These are phyloP conservation scores for Globisporangium irregulare DNA, from an alignment of 352 stramenopile genomes.

Conservation along the genomic window DNA sequence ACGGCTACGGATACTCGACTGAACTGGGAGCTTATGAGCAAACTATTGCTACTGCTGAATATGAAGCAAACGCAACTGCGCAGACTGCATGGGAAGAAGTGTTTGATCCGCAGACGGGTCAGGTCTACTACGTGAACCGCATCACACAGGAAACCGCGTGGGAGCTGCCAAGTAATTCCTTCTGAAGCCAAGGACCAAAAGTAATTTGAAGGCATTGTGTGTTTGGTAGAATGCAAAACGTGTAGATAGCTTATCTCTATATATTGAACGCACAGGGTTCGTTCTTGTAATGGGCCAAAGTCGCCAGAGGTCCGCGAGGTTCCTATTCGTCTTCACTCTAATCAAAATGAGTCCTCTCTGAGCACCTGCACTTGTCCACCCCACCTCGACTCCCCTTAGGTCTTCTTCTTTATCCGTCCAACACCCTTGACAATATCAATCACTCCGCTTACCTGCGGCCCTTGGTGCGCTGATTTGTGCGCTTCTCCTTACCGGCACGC, in stretches of 20 bases:
- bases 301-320: too few species aligned
- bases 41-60: not conserved
- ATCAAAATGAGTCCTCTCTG: not conserved
- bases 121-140: conserved; percentile 66
- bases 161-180: conserved; percentile 22
- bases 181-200: not conserved
- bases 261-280: conserved; percentile 16
- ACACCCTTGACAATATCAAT: not conserved
- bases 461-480: conserved; percentile 49
- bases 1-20: not conserved
- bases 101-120: conserved; percentile 48
- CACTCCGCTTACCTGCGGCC: conserved; percentile 32
- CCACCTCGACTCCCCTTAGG: not conserved
- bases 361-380: not conserved
- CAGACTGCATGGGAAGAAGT: conserved; percentile 55
- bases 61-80: not conserved
- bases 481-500: conserved; percentile 56
- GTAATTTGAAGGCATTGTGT: not conserved
- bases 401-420: not conserved
- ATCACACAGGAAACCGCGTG: conserved; percentile 58
- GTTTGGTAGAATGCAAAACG: conserved; percentile 11
- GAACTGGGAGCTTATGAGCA: not conserved
- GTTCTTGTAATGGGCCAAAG: not conserved
- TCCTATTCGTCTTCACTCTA: not conserved
- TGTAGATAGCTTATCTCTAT: conserved; percentile 23